These are phyloP conservation scores for Rhododendron williamsianum DNA, from an alignment of 148 eudicot species.

Conservation along the genomic window DNA sequence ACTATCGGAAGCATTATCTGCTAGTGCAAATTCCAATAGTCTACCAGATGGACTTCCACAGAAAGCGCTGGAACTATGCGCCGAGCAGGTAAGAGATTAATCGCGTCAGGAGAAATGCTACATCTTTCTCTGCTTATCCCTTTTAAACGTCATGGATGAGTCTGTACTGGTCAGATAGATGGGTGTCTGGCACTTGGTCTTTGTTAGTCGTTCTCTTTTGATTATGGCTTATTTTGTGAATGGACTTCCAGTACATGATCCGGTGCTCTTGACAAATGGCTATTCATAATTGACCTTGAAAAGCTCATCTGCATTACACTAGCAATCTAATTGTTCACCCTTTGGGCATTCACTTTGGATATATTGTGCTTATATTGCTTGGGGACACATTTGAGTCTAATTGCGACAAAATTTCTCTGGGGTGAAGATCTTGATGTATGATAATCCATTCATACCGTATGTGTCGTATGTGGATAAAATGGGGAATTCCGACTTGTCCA, in stretches of 20 bases:
- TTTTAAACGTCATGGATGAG: not conserved
- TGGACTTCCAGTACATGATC: not conserved
- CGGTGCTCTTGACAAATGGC: not conserved
- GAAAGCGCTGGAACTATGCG: conserved; percentile 55
- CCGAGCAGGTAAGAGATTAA: conserved; percentile 49
- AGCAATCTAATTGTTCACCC: not conserved
- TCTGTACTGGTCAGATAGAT: not conserved
- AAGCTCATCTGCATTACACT: not conserved
- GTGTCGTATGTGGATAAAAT: not conserved
- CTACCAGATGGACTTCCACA: conserved; percentile 59
- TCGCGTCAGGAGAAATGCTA: not conserved
- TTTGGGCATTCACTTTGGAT: not conserved
- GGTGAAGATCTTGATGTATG: not conserved
- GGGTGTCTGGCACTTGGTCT: not conserved
- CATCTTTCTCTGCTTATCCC: not conserved
- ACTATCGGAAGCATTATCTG: conserved; percentile 78
- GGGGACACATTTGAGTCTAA: not conserved
- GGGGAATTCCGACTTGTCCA: not conserved
- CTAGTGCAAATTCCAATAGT: conserved; percentile 51
- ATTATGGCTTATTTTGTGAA: not conserved
- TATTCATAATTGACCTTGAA: not conserved
- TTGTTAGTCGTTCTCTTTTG: not conserved
- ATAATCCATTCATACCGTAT: not conserved
- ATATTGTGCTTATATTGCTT: not conserved
- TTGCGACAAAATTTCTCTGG: not conserved